Evolutionary conservation across 177 flowering plant genomes (phyloP), one percentile per base, ranked within the genome.

Genomic region (Vitis hybrid): DNA sequence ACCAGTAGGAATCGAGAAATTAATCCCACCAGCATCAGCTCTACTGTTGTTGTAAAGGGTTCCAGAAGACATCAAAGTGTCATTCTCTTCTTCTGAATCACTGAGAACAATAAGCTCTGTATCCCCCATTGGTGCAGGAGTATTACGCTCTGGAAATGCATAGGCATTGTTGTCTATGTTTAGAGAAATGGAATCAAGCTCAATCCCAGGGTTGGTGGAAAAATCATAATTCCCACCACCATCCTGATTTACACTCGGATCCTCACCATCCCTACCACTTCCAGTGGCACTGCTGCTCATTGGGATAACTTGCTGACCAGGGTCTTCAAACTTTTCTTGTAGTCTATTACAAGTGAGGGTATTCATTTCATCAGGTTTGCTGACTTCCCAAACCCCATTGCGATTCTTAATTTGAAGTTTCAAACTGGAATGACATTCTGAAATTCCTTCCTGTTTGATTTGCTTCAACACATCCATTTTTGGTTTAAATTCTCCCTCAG

Each of bases 31-130:
- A 60, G 56, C 69, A 69, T 84, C 86, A 19, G 64, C 69, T 62
- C 26, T 76, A 79, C 69, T 77, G 54, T 71, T 72, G n/a, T 70
- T 79, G 70, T 77, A 84, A n/a, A 59, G 73, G 63, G 70, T 45
- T 65, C 73, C 89, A 62, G 89, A 79, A 19, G 90, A 75, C 10
- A 85, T 70, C 48, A 85, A 48, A 57, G 77, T 72, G 23, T 81
- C 90, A 69, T 74, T 80, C 32, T 93, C 99, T 11, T 94, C 97
- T 8, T 95, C 99, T 0, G 99, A 93, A 75, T 96, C 98, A 80
- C 95, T 96, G 68, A 96, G 97, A 70, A 89, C 86, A 64, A 96
- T 92, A 52, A 96, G 79, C 66, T 96, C 93, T 65, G 88, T 78
- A 71, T 84, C 80, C 14, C 69, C 84, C 14, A 52, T 15, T 34